A percentile compares a stretch with the other conserved stretches of the same genome.
Evolutionary conservation across 441 rosid species (phyloP).

Genomic region (Theobroma grandiflorum): DNA sequence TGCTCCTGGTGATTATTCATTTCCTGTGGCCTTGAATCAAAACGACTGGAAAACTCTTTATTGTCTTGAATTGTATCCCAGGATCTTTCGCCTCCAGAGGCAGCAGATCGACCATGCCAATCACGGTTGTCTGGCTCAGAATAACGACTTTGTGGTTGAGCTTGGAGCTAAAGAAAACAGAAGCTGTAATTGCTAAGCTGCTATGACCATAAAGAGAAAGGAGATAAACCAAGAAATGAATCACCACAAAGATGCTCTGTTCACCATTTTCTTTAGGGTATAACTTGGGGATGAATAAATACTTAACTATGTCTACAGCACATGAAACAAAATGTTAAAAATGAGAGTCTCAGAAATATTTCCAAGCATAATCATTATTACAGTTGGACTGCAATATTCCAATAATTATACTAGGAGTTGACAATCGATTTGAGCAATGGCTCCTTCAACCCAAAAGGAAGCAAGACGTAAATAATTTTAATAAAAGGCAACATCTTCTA

Average conservation of each 20-base stretch:
- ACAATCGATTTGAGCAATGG: background rate
- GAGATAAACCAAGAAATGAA: background rate
- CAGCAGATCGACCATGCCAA: conserved; percentile 62
- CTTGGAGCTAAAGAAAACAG: conserved; percentile 39
- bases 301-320: too few species aligned
- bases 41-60: conserved; percentile 33
- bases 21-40: conserved; percentile 35
- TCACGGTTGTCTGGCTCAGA: conserved; percentile 67
- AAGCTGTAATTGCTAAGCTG: conserved; percentile 8
- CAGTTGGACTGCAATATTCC: background rate
- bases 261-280: background rate
- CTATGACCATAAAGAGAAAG: background rate
- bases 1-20: conserved; percentile 38
- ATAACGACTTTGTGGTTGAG: conserved; percentile 50
- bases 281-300: background rate
- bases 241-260: background rate
- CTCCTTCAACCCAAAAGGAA: conserved; percentile 3
- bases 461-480: conserved; percentile 13
- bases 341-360: background rate
- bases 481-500: background rate
- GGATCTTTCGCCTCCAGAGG: conserved; percentile 59
- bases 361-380: background rate
- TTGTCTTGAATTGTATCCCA: conserved; percentile 51
- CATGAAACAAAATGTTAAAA: background rate
- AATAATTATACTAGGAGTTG: background rate